Percentiles rank a stretch among this genome's conserved stretches.
phyloP scores from a whole-genome alignment of 2,329 filamentous ascomycete genomes.

The Nemania serpens region DNA sequence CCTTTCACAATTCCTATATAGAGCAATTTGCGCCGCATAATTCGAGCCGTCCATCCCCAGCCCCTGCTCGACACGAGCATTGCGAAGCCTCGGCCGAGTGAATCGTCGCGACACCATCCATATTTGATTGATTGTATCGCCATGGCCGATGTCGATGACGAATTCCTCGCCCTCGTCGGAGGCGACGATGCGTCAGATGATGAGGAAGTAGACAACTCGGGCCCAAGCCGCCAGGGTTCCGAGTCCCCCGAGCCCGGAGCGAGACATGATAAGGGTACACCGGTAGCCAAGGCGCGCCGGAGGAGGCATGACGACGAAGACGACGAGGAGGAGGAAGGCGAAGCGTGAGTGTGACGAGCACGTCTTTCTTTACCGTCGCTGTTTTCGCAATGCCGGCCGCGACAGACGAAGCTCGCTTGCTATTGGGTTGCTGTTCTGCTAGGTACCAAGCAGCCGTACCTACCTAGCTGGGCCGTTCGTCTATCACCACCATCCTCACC shows the following conservation, averaged over 20 bases:
- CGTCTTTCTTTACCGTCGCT: conserved; percentile 33
- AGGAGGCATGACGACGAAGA: conserved; percentile 59
- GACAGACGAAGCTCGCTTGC: background rate
- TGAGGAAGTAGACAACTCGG: conserved; percentile 57
- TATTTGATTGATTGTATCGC: conserved; percentile 39
- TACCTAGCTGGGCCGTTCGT: no score
- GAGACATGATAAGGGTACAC: conserved; percentile 43
- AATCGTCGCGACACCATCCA: conserved; percentile 9
- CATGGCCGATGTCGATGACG: conserved; percentile 92
- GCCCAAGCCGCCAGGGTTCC: conserved; percentile 59
- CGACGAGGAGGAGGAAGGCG: conserved; percentile 60
- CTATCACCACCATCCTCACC: no score
- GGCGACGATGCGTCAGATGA: conserved; percentile 69
- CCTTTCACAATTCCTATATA: background rate
- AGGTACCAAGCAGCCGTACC: no score
- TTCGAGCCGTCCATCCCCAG: background rate
- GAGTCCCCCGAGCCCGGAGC: conserved; percentile 52
- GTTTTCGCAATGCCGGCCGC: background rate
- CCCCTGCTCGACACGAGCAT: conserved; percentile 6
- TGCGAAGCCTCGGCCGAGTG: conserved; percentile 5
- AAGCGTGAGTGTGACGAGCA: conserved; percentile 66
- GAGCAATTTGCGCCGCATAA: background rate
- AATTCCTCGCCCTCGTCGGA: conserved; percentile 90
- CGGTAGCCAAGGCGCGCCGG: conserved; percentile 54
- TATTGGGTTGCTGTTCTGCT: no score